These are phyloP conservation scores for Cardamine resedifolia DNA, from an alignment of 345 rosid genomes.

Conservation along the genomic window DNA sequence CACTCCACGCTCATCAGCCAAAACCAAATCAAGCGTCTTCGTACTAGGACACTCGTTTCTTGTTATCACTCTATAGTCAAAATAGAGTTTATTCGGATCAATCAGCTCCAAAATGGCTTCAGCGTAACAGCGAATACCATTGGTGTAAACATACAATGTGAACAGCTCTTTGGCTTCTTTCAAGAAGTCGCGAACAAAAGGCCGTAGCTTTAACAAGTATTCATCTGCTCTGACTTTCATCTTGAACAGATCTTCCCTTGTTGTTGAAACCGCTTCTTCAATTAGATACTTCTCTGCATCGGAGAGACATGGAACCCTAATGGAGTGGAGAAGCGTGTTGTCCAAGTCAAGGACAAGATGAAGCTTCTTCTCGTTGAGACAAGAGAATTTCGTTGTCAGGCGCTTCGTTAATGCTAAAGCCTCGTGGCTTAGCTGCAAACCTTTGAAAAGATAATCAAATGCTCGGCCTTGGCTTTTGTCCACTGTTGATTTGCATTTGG, in stretches of 20 bases:
- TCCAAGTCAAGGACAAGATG: conserved; percentile 30
- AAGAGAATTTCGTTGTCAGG: not conserved
- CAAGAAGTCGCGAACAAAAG: conserved; percentile 14
- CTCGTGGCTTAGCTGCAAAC: conserved; percentile 18
- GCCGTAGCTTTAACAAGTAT: conserved; percentile 8
- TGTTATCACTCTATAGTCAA: conserved; percentile 18
- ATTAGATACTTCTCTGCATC: conserved; percentile 14
- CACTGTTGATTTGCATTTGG: not conserved
- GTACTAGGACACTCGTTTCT: conserved; percentile 11
- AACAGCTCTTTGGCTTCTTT: conserved; percentile 18
- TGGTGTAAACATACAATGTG: conserved; percentile 29
- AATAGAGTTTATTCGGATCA: conserved; percentile 20
- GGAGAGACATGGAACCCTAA: not conserved
- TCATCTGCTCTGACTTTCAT: not conserved
- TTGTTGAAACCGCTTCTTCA: not conserved
- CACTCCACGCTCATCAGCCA: conserved; percentile 20
- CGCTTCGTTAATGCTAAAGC: conserved; percentile 1
- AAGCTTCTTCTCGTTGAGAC: conserved; percentile 24
- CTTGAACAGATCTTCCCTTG: conserved; percentile 6
- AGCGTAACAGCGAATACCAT: conserved; percentile 9
- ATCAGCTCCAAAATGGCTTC: not conserved
- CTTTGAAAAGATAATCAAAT: not conserved
- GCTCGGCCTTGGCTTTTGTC: not conserved
- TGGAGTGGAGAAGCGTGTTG: conserved; percentile 21
- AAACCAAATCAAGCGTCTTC: conserved; percentile 30